A percentile compares a stretch with the other conserved stretches of the same genome.
Evolutionary conservation across 75 land plant genomes (phyloP).

Genomic region (Ceratopteris richardii): DNA sequence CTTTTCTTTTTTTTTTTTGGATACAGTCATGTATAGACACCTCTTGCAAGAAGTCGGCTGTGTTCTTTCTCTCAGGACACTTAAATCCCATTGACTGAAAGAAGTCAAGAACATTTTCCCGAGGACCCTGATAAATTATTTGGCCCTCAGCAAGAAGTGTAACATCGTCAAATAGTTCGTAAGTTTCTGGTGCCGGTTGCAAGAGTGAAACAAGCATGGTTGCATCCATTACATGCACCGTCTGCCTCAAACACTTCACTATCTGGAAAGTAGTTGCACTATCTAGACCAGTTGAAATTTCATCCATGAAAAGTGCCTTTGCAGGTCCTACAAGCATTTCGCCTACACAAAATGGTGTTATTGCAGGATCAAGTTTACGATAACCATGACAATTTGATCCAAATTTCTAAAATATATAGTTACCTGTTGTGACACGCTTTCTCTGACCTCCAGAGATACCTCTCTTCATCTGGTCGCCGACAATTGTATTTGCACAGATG

Average conservation of each 20-base stretch:
- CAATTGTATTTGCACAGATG: constrained; percentile 29
- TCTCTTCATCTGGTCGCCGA: constrained; percentile 34
- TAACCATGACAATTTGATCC: no score
- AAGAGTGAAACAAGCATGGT: constrained; percentile 26
- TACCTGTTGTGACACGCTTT: constrained; percentile 41
- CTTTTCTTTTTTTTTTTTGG: no score
- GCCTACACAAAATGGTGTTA: no score
- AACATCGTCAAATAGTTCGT: constrained; percentile 33
- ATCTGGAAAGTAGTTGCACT: constrained; percentile 34
- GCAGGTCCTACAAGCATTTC: constrained; percentile 35
- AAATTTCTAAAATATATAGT: no score
- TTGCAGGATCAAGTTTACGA: no score
- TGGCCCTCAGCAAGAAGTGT: constrained; percentile 36
- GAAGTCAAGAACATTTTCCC: constrained; percentile 19
- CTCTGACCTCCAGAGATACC: constrained; percentile 43
- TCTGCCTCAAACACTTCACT: constrained; percentile 23
- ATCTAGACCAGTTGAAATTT: constrained; percentile 38
- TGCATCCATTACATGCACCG: constrained; percentile 19
- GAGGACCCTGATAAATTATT: constrained; percentile 34
- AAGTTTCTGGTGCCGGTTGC: constrained; percentile 39
- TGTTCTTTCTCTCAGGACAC: constrained; percentile 33
- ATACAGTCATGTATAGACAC: constrained; percentile 4
- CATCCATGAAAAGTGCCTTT: constrained; percentile 39
- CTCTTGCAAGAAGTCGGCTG: constrained; percentile 29
- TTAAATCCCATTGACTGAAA: constrained; percentile 25